Evolutionary conservation across 2,329 filamentous ascomycete species (phyloP), one percentile per base, ranked within the genome.

Genomic region (Fusarium sp.): DNA sequence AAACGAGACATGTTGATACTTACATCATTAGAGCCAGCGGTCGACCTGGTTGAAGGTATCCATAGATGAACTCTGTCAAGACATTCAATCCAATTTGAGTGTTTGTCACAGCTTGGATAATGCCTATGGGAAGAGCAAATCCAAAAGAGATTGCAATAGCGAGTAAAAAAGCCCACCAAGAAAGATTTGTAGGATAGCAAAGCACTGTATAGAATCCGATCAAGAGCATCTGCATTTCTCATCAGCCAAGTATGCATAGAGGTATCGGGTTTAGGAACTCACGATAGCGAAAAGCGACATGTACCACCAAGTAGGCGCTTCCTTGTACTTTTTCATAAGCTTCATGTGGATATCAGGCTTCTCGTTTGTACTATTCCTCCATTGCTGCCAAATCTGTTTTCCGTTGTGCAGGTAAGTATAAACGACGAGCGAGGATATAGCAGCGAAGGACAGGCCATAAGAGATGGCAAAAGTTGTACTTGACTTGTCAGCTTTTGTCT

Each of bases 21-120:
- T 76, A 92, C 81, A 93, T 84, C 91, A 94, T 93, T 66, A 93
- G 86, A 0, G 89, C 91, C 57, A 93, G 80, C 0, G 92, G 91
- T 8, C 87, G 82, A 4, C 92, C 92, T 0, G 91, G 91, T 67
- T 92, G 90, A 73, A 93, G 91, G 74, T 93, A 93, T 2, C 92
- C 92, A 62, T 89, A 88, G 6, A 94, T 81, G 68, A 93, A 92
- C 79, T 93, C 91, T 1, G 90, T 92, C 66, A 93, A 81, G 27
- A 94, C 90, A 67, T 93, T 93, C 37, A 93, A 82, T 3, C 90
- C 90, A 40, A 93, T 89, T 81, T 92, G 82, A 77, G 90, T 90
- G 74, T 92, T 89, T 6, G 91, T 91, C 7, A 90, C 84, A 40
- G 90, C 91, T 73, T 92, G 86, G 34, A 93, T 88, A 62, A 93